Evolutionary conservation across 768 basidiomycete species (phyloP), one percentile per base, ranked within the genome.

Genomic region (Naematelia aurantialba): DNA sequence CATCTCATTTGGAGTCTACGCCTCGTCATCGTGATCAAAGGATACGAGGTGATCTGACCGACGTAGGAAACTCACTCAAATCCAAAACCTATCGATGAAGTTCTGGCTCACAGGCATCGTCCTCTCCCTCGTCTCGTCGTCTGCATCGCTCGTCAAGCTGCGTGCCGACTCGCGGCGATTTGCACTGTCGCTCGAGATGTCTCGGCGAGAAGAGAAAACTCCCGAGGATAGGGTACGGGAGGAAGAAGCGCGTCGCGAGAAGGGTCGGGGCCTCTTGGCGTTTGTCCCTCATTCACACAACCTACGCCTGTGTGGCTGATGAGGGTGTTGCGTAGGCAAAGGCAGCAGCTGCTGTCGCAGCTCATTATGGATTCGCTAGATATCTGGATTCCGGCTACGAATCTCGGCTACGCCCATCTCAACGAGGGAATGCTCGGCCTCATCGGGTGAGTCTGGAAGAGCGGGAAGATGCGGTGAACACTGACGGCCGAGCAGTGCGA

Each of bases 21-120:
- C 17, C 19, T 39, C 31, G 25, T 45, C n/a, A 26, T 8, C 30
- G 48, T 8, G 45, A 11, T 57, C 26, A 49, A 26, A 50, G 30
- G 80, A n/a, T n/a, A n/a, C n/a, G n/a, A n/a, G n/a, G n/a, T 89
- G 58, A 79, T 79, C 50, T 58, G 48, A 58, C 17, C 8, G 12
- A 3, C 8, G 1, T 27, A 83, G 88, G 2, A 83, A 83, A 56
- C 84, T 84, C 11, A 82, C 85, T 53, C 83, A 79, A 66, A 79
- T 89, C 14, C 79, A 82, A 59, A 86, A 83, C 75, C 79, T 82
- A 8, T 85, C 89, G 2, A 89, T 87, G 78, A 84, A 86, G 42
- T 87, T 91, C 78, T 97, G 92, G 92, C 80, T 93, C 19, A 82
- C 87, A 2, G 93, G 91, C 0, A 91, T 97, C 58, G 62, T 86